Evolutionary conservation across 1,284 basidiomycete species (phyloP).

Genomic region (Marasmius sp.): DNA sequence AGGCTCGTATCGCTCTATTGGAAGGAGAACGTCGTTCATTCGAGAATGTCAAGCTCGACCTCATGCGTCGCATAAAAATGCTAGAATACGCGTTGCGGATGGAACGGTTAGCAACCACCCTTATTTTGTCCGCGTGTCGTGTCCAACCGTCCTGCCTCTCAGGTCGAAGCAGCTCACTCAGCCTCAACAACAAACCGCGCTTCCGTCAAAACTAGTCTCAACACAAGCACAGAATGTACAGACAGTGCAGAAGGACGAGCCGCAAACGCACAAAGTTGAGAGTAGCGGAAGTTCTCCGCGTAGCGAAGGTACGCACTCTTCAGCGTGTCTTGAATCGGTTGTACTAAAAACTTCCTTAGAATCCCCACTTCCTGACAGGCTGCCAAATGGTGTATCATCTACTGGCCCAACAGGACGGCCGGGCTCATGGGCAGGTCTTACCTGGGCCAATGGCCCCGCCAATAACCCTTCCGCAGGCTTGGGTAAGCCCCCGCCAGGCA

Average conservation of each 20-base stretch:
- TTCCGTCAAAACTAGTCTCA: conserved; percentile 59
- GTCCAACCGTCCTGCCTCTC: conserved; percentile 27
- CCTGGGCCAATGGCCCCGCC: conserved; percentile 43
- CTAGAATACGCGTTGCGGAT: conserved; percentile 93
- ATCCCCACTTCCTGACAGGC: conserved; percentile 70
- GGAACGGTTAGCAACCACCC: conserved; percentile 70
- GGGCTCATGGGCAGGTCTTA: conserved; percentile 57
- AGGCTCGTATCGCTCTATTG: conserved; percentile 96
- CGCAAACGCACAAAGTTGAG: conserved; percentile 67
- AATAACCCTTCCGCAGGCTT: conserved; percentile 43
- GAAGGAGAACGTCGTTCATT: conserved; percentile 96
- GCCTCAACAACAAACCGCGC: conserved; percentile 48
- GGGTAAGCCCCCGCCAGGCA: conserved; percentile 74
- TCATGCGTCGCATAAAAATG: conserved; percentile 98
- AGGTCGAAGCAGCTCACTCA: conserved; percentile 82
- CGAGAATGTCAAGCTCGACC: conserved; percentile 95
- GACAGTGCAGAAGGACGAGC: conserved; percentile 65
- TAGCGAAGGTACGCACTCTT: conserved; percentile 63
- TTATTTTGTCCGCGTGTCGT: conserved; percentile 26
- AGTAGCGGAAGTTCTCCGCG: conserved; percentile 78
- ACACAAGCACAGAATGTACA: conserved; percentile 54
- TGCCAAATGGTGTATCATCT: conserved; percentile 54
- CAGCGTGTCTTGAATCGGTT: conserved; percentile 10
- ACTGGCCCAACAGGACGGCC: conserved; percentile 44
- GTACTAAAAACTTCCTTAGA: conserved; percentile 39